Conservation (phyloP, 148 eudicot genomes). For the Amaranthus hypochondriacus region DNA sequence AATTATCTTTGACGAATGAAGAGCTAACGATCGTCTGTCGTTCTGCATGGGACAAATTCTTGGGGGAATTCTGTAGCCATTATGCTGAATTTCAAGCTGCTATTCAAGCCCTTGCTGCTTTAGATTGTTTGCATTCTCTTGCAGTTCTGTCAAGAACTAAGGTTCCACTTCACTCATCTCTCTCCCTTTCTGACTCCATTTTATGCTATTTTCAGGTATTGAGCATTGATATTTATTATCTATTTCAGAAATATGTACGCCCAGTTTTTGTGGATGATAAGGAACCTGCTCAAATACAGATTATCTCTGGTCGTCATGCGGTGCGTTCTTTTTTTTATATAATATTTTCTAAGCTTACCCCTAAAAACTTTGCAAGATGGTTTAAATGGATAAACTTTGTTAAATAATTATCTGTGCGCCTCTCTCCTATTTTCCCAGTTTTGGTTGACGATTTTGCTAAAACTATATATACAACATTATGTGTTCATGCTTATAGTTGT, state of each 20-base stretch:
- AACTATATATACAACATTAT: too few species aligned
- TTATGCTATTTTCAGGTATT: neutral
- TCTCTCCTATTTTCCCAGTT: too few species aligned
- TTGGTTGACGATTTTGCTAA: too few species aligned
- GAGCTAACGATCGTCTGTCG: conserved; percentile 70
- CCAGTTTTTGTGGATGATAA: conserved; percentile 67
- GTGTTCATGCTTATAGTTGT: too few species aligned
- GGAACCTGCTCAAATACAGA: conserved; percentile 69
- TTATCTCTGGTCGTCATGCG: conserved; percentile 81
- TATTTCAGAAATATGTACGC: conserved; percentile 70
- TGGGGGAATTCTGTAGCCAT: conserved; percentile 49
- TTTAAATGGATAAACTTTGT: too few species aligned
- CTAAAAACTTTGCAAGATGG: neutral
- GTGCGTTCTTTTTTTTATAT: conserved; percentile 35
- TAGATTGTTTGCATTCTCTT: conserved; percentile 87
- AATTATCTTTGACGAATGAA: conserved; percentile 72
- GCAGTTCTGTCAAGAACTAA: conserved; percentile 74
- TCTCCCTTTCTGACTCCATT: neutral
- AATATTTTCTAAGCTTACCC: neutral
- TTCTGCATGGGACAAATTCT: conserved; percentile 66
- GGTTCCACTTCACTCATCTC: conserved; percentile 32
- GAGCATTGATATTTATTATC: conserved; percentile 1
- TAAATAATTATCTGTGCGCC: too few species aligned
- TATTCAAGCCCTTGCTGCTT: conserved; percentile 82
- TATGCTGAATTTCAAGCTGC: conserved; percentile 81